phyloP scores from a whole-genome alignment of 371 early-diverging fungal genomes.

The Chytridiales sp. region DNA sequence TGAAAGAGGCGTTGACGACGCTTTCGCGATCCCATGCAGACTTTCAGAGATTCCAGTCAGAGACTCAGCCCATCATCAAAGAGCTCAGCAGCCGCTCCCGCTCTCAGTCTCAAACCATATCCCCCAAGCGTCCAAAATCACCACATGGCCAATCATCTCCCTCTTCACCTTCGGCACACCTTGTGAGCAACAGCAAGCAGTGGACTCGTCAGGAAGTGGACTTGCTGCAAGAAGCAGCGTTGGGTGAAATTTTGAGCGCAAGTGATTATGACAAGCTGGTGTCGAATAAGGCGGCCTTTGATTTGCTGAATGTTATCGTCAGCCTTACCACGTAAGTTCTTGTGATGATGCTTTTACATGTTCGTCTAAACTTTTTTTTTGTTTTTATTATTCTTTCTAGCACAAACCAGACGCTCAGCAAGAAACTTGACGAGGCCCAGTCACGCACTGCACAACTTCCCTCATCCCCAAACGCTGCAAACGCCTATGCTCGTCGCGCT shows the following conservation, averaged over 20 bases:
- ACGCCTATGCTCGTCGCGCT: neutral
- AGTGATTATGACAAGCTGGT: constrained; percentile 22
- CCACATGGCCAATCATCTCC: too few relatives aligned
- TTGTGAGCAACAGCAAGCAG: too few relatives aligned
- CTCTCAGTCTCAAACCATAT: too few relatives aligned
- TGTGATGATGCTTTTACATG: neutral
- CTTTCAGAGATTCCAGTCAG: constrained; percentile 14
- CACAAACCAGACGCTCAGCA: constrained; percentile 29
- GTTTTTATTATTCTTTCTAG: constrained; percentile 7
- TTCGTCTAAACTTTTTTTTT: neutral
- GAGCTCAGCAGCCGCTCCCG: constrained; percentile 5
- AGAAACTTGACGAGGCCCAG: constrained; percentile 27
- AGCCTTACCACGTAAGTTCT: constrained; percentile 19
- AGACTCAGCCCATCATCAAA: constrained; percentile 17
- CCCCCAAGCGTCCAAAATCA: too few relatives aligned
- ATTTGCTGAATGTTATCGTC: constrained; percentile 28
- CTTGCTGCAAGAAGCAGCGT: constrained; percentile 14
- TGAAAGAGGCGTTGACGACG: constrained; percentile 20
- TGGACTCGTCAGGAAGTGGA: constrained; percentile 15
- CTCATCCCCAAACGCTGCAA: neutral
- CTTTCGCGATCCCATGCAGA: constrained; percentile 14
- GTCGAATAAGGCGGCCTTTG: constrained; percentile 11
- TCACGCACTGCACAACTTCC: constrained; percentile 14
- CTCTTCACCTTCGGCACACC: too few relatives aligned
- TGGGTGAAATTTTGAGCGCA: constrained; percentile 2